Evolutionary conservation across 1,284 basidiomycete genomes (phyloP).

Genomic region (Cryptococcus sp.): DNA sequence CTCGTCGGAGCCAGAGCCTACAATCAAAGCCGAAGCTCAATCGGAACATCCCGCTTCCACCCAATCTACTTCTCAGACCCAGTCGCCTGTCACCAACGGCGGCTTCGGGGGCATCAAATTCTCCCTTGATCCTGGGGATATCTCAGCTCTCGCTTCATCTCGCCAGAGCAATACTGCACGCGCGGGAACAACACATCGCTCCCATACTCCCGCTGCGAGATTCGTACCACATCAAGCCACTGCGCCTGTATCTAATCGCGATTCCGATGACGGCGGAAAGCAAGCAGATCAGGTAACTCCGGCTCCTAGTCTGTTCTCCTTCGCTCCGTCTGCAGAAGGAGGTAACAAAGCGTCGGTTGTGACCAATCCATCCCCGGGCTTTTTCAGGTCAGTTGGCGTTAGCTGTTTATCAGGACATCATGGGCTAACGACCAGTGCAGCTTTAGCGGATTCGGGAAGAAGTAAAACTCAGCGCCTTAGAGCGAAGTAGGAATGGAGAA

Average conservation of each 20-base stretch:
- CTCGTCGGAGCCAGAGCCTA: neutral
- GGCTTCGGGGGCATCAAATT: slow-evolving; percentile 33
- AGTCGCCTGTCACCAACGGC: slow-evolving; percentile 1
- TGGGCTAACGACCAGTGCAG: slow-evolving; percentile 9
- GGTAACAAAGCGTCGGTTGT: neutral
- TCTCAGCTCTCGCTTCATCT: slow-evolving; percentile 12
- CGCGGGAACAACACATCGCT: slow-evolving; percentile 5
- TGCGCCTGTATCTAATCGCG: neutral
- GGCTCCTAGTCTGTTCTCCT: slow-evolving; percentile 6
- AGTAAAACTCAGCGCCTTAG: neutral
- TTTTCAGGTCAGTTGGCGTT: slow-evolving; percentile 32
- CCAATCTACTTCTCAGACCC: slow-evolving; percentile 5
- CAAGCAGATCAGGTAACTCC: neutral
- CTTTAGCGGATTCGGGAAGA: slow-evolving; percentile 29
- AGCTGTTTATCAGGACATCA: neutral
- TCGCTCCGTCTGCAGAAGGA: slow-evolving; percentile 4
- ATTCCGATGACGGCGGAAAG: neutral
- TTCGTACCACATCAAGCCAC: neutral
- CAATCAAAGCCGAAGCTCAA: neutral
- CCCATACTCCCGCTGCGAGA: slow-evolving; percentile 20
- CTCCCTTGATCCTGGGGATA: slow-evolving; percentile 26
- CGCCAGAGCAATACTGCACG: slow-evolving; percentile 3
- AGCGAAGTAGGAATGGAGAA: no score
- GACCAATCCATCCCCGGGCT: slow-evolving; percentile 17
- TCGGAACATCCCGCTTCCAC: neutral